A percentile compares a stretch with the other conserved stretches of the same genome.
These are phyloP conservation scores for Aspergillus piperis DNA, from an alignment of 2,329 filamentous ascomycete genomes.

Conservation along the genomic window DNA sequence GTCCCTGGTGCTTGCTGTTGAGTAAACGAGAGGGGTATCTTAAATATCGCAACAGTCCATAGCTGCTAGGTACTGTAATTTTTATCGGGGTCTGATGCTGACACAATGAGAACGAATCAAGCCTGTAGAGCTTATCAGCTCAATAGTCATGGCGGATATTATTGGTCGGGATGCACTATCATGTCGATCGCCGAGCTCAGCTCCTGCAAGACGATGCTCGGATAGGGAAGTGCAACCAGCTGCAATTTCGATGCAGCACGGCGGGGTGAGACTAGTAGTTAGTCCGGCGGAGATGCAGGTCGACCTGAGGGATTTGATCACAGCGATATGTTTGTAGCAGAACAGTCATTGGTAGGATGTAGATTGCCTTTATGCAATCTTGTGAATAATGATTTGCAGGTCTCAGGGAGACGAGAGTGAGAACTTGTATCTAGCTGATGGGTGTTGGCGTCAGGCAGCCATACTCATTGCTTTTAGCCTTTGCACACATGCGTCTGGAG, in stretches of 20 bases:
- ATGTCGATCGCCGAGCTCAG: background rate
- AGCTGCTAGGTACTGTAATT: background rate
- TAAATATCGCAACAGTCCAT: background rate
- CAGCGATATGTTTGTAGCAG: background rate
- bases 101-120: background rate
- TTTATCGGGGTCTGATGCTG: background rate
- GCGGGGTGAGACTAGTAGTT: background rate
- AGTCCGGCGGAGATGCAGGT: background rate
- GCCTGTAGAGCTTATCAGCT: constrained; percentile 4
- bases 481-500: too few species aligned
- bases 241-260: background rate
- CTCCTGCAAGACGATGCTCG: constrained; percentile 1
- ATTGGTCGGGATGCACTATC: background rate
- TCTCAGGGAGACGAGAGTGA: too few species aligned
- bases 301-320: background rate
- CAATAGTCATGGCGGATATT: background rate
- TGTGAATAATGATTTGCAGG: too few species aligned
- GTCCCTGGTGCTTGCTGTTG: background rate
- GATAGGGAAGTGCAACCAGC: background rate
- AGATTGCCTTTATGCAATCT: too few species aligned
- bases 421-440: too few species aligned
- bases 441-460: too few species aligned
- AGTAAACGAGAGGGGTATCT: background rate
- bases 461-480: too few species aligned
- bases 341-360: background rate